These are phyloP conservation scores for Apophysomyces elegans DNA, from an alignment of 371 early-diverging fungal genomes.

Conservation along the genomic window DNA sequence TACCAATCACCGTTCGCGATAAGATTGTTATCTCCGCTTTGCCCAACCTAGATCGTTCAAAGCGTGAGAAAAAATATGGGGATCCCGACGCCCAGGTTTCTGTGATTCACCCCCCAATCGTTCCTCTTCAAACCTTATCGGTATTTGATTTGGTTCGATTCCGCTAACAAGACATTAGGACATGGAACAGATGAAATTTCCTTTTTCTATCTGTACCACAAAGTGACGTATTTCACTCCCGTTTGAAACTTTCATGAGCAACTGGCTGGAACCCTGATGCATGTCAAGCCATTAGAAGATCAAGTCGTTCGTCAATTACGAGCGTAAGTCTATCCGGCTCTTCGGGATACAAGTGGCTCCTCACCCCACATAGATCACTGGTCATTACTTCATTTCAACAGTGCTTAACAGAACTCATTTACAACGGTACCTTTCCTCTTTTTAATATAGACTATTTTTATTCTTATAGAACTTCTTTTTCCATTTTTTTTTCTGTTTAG, in stretches of 20 bases:
- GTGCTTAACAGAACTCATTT: constrained; percentile 64
- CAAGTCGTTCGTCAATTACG: constrained; percentile 31
- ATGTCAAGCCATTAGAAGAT: constrained; percentile 8
- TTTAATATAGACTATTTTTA: constrained; percentile 2
- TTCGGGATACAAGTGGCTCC: neutral
- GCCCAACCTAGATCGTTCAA: neutral
- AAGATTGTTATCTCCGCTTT: constrained; percentile 9
- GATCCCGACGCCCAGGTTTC: neutral
- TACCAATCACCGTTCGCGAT: constrained; percentile 7
- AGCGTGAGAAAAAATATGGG: constrained; percentile 8
- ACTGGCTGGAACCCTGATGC: neutral
- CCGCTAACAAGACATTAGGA: constrained; percentile 2
- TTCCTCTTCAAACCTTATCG: neutral
- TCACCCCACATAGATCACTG: constrained; percentile 37
- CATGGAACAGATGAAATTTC: neutral
- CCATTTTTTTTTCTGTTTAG: constrained; percentile 24
- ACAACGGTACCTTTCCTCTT: constrained; percentile 50
- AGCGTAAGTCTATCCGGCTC: constrained; percentile 30
- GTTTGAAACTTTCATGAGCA: neutral
- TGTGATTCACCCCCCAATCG: neutral
- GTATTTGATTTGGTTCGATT: constrained; percentile 8
- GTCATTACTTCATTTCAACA: constrained; percentile 55
- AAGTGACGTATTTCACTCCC: neutral
- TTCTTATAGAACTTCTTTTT: neutral
- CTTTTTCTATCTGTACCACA: neutral